Evolutionary conservation across 257 asterid species (phyloP).

Genomic region (Solanum chiquidenum): DNA sequence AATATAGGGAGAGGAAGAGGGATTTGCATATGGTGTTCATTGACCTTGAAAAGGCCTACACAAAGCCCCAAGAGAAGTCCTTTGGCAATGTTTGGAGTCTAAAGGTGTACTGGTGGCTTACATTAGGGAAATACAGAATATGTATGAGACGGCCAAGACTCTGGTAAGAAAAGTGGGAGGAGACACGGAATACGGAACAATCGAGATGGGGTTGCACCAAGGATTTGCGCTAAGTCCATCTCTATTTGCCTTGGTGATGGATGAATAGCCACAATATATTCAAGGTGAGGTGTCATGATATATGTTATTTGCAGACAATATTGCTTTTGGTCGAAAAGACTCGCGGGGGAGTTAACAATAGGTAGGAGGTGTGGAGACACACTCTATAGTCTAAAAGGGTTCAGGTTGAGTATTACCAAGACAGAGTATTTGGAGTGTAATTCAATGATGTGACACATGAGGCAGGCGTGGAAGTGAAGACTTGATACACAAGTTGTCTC

Average conservation of each 20-base stretch:
- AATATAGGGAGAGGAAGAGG: background rate
- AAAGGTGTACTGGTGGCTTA: background rate
- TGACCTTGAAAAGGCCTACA: background rate
- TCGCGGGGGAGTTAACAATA: background rate
- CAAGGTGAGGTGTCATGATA: background rate
- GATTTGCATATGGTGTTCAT: background rate
- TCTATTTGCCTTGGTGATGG: background rate
- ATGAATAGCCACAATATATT: background rate
- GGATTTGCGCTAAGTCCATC: background rate
- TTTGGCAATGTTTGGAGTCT: background rate
- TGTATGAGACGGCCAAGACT: background rate
- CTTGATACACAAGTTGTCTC: background rate
- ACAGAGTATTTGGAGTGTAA: background rate
- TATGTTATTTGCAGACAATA: too few relatives aligned
- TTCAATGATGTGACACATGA: background rate
- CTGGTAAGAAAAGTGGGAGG: background rate
- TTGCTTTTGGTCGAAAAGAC: background rate
- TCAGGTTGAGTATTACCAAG: background rate
- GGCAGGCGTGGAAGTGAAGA: background rate
- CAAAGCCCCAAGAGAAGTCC: background rate
- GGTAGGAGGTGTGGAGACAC: background rate
- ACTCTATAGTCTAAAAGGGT: background rate
- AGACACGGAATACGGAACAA: background rate
- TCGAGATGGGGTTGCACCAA: background rate
- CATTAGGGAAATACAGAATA: background rate